Conservation (phyloP, 306 rosid genomes). For the Potentilla sterilis region DNA sequence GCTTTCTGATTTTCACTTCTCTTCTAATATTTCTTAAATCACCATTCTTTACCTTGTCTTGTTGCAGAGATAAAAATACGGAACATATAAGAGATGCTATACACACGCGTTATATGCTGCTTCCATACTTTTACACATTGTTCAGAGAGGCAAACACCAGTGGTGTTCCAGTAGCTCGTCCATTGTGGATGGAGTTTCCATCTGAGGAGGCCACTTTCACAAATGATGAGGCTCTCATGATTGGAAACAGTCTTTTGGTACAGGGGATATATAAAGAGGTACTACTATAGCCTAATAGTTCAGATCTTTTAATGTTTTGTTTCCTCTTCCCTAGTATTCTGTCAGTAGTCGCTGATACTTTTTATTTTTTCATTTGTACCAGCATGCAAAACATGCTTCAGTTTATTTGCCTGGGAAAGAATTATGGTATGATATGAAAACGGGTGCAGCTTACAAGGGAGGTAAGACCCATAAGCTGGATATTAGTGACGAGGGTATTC, state of each 20-base stretch:
- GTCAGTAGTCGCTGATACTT: not conserved
- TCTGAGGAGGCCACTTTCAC: constrained; percentile 83
- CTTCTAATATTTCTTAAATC: constrained; percentile 15
- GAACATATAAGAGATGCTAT: constrained; percentile 78
- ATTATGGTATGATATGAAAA: constrained; percentile 82
- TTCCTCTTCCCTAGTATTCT: not conserved
- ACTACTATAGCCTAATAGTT: not conserved
- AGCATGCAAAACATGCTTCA: constrained; percentile 70
- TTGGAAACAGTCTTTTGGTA: constrained; percentile 85
- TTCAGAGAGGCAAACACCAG: constrained; percentile 84
- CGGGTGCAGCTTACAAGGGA: constrained; percentile 72
- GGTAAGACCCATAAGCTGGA: constrained; percentile 68
- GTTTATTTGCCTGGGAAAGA: constrained; percentile 88
- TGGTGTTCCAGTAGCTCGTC: constrained; percentile 86
- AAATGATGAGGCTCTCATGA: constrained; percentile 96
- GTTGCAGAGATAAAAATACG: constrained; percentile 73
- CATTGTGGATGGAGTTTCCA: constrained; percentile 98
- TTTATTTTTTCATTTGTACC: constrained; percentile 15
- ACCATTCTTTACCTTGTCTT: constrained; percentile 22
- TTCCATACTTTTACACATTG: constrained; percentile 88
- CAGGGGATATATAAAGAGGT: constrained; percentile 95
- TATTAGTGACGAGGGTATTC: constrained; percentile 70
- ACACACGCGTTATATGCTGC: constrained; percentile 76
- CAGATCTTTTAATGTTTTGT: not conserved
- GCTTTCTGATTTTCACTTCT: not conserved